phyloP scores from a whole-genome alignment of 331 rosid genomes.

The Malus hybrid region DNA sequence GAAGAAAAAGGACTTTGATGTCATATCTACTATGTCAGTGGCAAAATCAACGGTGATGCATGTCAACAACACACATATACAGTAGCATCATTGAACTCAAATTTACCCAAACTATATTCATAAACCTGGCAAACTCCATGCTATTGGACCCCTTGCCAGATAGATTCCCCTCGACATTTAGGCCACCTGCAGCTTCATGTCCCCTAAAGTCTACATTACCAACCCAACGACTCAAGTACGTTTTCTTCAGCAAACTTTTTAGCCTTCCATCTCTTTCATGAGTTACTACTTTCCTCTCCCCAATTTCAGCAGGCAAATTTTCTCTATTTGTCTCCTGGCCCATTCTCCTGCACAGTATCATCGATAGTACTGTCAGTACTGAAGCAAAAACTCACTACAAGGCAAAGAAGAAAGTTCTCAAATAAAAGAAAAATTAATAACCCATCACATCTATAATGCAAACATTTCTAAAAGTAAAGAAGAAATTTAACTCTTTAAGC shows the following conservation, averaged over 20 bases:
- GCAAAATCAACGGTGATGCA: neutral
- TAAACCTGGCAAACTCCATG: constrained; percentile 89
- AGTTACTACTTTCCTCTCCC: constrained; percentile 36
- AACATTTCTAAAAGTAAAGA: constrained; percentile 5
- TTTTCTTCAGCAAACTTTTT: constrained; percentile 68
- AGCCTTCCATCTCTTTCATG: constrained; percentile 61
- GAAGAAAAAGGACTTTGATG: constrained; percentile 4
- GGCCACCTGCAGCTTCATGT: constrained; percentile 41
- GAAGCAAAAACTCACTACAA: neutral
- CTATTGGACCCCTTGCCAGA: constrained; percentile 36
- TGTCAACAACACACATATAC: constrained; percentile 13
- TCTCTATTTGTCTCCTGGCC: constrained; percentile 36
- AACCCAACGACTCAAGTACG: constrained; percentile 83
- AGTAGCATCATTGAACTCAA: constrained; percentile 19
- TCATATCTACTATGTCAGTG: constrained; percentile 6
- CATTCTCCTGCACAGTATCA: constrained; percentile 45
- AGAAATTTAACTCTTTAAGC: constrained; percentile 59
- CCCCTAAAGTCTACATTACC: constrained; percentile 44
- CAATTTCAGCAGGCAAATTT: constrained; percentile 23
- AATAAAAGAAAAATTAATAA: neutral
- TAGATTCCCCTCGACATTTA: constrained; percentile 33
- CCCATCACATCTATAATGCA: neutral
- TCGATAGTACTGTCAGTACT: neutral
- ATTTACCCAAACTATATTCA: constrained; percentile 12
- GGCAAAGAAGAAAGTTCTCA: neutral